Conservation (phyloP, 495 filamentous ascomycete species). For the Lophiotrema nucula region DNA sequence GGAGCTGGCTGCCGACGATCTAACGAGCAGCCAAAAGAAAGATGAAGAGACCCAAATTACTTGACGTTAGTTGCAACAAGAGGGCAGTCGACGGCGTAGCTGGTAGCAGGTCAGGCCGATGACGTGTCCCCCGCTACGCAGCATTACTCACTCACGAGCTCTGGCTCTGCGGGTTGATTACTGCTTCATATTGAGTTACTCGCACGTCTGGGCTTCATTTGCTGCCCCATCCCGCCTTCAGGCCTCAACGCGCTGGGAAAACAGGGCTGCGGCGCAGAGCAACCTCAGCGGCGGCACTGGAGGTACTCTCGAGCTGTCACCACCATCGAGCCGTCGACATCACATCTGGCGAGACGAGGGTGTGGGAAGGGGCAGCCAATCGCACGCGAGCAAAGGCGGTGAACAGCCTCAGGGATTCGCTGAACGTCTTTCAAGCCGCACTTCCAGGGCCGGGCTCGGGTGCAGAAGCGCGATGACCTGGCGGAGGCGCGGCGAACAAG, state of each 20-base stretch:
- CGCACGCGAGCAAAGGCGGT: constrained; percentile 18
- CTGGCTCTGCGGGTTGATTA: constrained; percentile 18
- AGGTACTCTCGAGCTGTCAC: constrained; percentile 23
- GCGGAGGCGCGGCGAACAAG: constrained; percentile 34
- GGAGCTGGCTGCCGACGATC: constrained; percentile 12
- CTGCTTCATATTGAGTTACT: constrained; percentile 22
- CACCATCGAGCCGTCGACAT: constrained; percentile 12
- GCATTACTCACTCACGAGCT: constrained; percentile 13
- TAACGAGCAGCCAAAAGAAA: constrained; percentile 27
- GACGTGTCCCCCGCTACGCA: constrained; percentile 31
- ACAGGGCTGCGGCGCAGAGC: constrained; percentile 9
- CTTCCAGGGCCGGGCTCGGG: constrained; percentile 14
- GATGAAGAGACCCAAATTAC: constrained; percentile 16
- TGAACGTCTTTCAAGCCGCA: constrained; percentile 14
- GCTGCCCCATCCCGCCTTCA: not conserved
- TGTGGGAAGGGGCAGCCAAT: constrained; percentile 24
- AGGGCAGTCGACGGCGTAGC: constrained; percentile 12
- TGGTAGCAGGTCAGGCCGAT: constrained; percentile 11
- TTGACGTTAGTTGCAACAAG: constrained; percentile 27
- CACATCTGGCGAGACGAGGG: constrained; percentile 7
- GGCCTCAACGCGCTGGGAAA: not conserved
- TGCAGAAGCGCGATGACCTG: constrained; percentile 34
- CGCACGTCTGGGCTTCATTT: constrained; percentile 17
- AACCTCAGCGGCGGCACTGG: constrained; percentile 10
- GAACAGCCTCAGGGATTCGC: constrained; percentile 33